Evolutionary conservation across 768 basidiomycete genomes (phyloP), one percentile per base, ranked within the genome.

Genomic region (Coprinellus micaceus): DNA sequence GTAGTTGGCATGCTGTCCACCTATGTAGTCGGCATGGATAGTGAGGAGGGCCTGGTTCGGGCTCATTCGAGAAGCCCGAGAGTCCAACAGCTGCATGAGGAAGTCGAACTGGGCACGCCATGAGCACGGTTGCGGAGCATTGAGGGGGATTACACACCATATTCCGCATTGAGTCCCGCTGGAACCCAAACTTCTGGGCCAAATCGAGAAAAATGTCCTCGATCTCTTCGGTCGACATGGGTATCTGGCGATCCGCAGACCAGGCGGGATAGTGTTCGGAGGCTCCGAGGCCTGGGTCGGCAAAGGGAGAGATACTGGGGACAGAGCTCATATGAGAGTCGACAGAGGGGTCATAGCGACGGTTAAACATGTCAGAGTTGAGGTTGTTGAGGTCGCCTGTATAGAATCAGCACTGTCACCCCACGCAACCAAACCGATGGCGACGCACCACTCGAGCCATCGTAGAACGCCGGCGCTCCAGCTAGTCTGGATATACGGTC

Each of bases 151-250:
- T 25, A 76, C 79, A 44, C 60, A 86, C 89, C 89, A 91, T 95
- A 77, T 94, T 98, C 47, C 94, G 84, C 91, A 94, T 94, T 11
- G 90, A 93, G 69, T 95, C 94, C 43, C 88, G 82, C 74, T 95
- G 97, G 72, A 99, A 99, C 55, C 97, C 97, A 69, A 99, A 99
- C 75, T 99, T 99, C 77, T 98, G 94, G 41, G 94, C 88, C 58
- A 99, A 83, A 73, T 99, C 97, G 64, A 98, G 87, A 69, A 98
- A 93, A 60, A 99, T 96, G 70, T 98, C 97, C 71, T 98, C 97
- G 56, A 98, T 98, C 72, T 98, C 96, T 70, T 99, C 97, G 60
- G 89, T 94, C 39, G 94, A 94, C 69, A 99, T 89, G 59, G 97
- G 97, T 60, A 97, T 94, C 67, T 94, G 89, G 52, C 89, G 87